Evolutionary conservation across 306 rosid genomes (phyloP).

Genomic region (Astragalus membranaceus): DNA sequence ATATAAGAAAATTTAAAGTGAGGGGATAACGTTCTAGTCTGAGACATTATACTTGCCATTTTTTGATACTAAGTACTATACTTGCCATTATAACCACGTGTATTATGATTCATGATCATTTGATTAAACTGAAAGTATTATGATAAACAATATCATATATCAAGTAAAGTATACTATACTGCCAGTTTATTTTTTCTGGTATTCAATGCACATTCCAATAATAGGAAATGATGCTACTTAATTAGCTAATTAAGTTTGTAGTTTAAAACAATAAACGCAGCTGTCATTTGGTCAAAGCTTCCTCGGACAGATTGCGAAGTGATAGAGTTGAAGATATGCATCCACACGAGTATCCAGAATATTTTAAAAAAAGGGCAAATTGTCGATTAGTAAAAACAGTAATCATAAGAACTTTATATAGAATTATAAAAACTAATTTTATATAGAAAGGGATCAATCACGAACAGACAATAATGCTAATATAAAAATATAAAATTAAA

Average conservation of each 20-base stretch:
- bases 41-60: too few relatives aligned
- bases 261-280: background rate
- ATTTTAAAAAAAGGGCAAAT: background rate
- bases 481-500: background rate
- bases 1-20: too few relatives aligned
- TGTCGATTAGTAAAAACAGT: background rate
- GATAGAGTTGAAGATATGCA: conserved; percentile 2
- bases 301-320: background rate
- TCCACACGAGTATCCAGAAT: background rate
- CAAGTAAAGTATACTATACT: too few relatives aligned
- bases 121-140: too few relatives aligned
- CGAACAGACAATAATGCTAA: background rate
- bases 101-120: too few relatives aligned
- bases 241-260: background rate
- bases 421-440: background rate
- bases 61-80: too few relatives aligned
- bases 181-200: too few relatives aligned
- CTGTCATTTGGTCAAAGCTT: background rate
- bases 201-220: too few relatives aligned
- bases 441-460: background rate
- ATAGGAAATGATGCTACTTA: background rate
- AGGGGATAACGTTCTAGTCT: too few relatives aligned
- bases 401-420: conserved; percentile 14
- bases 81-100: too few relatives aligned
- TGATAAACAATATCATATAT: too few relatives aligned